These are phyloP conservation scores for Teratosphaeriaceae sp. DNA, from an alignment of 2,329 filamentous ascomycete species.

Conservation along the genomic window DNA sequence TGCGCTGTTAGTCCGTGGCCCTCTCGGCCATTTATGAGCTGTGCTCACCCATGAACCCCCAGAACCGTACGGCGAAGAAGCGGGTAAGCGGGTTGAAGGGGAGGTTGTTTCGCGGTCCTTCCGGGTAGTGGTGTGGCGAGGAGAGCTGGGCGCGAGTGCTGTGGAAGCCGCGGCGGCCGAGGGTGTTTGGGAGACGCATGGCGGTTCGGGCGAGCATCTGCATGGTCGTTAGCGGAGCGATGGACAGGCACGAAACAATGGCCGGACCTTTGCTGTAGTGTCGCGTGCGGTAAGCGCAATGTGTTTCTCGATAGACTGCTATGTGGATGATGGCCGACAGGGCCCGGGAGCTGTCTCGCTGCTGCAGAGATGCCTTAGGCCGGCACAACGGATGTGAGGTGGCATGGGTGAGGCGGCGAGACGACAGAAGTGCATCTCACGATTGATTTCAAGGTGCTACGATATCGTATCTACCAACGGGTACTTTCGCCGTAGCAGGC, in stretches of 20 bases:
- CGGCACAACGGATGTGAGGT: too few relatives aligned
- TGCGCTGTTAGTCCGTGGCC: slow-evolving; percentile 4
- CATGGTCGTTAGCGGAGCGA: not conserved
- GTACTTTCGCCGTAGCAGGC: not conserved
- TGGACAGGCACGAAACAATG: not conserved
- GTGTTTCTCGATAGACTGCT: too few relatives aligned
- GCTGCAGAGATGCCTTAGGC: too few relatives aligned
- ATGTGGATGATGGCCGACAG: too few relatives aligned
- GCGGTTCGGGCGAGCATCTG: slow-evolving; percentile 36
- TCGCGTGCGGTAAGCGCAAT: too few relatives aligned
- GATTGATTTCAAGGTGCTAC: too few relatives aligned
- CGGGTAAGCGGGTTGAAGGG: slow-evolving; percentile 94
- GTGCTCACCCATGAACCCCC: slow-evolving; percentile 64
- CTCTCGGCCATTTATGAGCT: slow-evolving; percentile 5
- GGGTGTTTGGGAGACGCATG: slow-evolving; percentile 52
- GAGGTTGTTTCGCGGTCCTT: slow-evolving; percentile 89
- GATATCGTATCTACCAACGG: not conserved
- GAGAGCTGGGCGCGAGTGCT: slow-evolving; percentile 77
- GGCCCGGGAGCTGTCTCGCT: too few relatives aligned
- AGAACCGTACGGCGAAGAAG: slow-evolving; percentile 79
- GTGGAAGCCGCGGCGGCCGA: slow-evolving; percentile 91
- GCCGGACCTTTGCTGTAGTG: not conserved
- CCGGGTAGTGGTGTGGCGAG: slow-evolving; percentile 97
- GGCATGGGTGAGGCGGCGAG: too few relatives aligned
- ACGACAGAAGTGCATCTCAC: too few relatives aligned